Percentiles rank a stretch among this genome's conserved stretches.
Evolutionary conservation across 1,139 yeast species (phyloP).

Genomic region (Blastobotrys persicus): DNA sequence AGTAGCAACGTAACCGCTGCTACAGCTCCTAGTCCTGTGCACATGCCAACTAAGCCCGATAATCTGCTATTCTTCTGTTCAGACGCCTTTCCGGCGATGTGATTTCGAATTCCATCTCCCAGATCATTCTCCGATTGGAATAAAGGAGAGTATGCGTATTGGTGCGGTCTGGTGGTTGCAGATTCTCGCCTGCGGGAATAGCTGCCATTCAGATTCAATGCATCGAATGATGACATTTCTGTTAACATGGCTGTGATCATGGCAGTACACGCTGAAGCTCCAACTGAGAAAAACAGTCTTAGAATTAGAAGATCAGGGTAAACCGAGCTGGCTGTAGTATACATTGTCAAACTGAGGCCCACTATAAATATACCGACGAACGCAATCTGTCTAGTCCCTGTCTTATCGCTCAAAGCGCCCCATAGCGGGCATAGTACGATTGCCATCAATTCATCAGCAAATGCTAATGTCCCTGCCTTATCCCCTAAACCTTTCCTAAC

Average conservation of each 20-base stretch:
- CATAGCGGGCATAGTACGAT: constrained; percentile 58
- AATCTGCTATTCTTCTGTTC: constrained; percentile 47
- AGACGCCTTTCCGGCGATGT: background rate
- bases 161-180: background rate
- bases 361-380: constrained; percentile 48
- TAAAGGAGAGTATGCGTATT: constrained; percentile 6
- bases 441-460: constrained; percentile 59
- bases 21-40: constrained; percentile 66
- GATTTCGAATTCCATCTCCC: background rate
- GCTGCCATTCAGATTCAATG: constrained; percentile 11
- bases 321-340: constrained; percentile 45
- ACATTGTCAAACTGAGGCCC: constrained; percentile 49
- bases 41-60: constrained; percentile 60
- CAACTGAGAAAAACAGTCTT: constrained; percentile 59
- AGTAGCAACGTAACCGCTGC: constrained; percentile 62
- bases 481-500: constrained; percentile 50
- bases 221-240: constrained; percentile 47
- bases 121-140: constrained; percentile 3
- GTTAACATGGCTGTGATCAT: constrained; percentile 53
- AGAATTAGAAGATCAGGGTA: constrained; percentile 52
- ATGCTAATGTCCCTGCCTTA: constrained; percentile 59
- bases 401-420: constrained; percentile 62
- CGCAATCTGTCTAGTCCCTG: constrained; percentile 56
- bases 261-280: constrained; percentile 49
- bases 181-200: background rate